A percentile compares a stretch with the other conserved stretches of the same genome.
Evolutionary conservation across 805 yeast species (phyloP).

Genomic region (Wickerhamiella dianesei): DNA sequence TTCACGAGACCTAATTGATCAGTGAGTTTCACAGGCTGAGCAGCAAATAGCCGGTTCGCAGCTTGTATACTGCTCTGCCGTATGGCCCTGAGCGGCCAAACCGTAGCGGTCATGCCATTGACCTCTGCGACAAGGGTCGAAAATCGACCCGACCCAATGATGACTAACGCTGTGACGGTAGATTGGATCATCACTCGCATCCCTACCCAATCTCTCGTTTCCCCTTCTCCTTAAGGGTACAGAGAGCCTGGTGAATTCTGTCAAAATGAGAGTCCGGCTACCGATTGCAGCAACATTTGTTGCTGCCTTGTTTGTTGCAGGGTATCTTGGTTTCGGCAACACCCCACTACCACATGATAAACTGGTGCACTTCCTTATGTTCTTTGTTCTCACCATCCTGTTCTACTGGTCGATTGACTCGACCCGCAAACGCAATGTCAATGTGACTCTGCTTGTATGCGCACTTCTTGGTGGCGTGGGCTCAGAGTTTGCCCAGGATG

Average conservation of each 20-base stretch:
- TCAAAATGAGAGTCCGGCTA: constrained; percentile 15
- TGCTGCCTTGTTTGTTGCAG: constrained; percentile 10
- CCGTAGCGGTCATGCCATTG: neutral
- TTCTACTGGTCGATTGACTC: constrained; percentile 33
- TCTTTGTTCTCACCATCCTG: constrained; percentile 26
- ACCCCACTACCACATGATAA: constrained; percentile 30
- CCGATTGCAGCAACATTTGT: constrained; percentile 17
- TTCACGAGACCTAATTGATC: constrained; percentile 23
- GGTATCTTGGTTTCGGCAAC: constrained; percentile 20
- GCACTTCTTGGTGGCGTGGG: constrained; percentile 27
- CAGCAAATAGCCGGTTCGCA: constrained; percentile 20
- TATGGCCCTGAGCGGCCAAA: neutral
- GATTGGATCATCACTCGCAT: neutral
- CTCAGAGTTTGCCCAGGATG: constrained; percentile 28
- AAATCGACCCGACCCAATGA: too few relatives aligned
- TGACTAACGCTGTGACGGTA: too few relatives aligned
- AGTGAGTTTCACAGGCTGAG: constrained; percentile 18
- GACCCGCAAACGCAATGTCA: constrained; percentile 25
- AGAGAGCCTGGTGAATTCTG: too few relatives aligned
- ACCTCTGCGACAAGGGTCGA: too few relatives aligned
- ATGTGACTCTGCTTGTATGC: constrained; percentile 26
- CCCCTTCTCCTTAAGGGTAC: too few relatives aligned
- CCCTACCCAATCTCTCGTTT: neutral
- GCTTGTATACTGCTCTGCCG: constrained; percentile 12
- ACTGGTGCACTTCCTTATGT: constrained; percentile 25